Percentiles rank a stretch among this genome's conserved stretches.
These are phyloP conservation scores for Ophiocordyceps sinensis DNA, from an alignment of 2,329 filamentous ascomycete genomes.

Conservation along the genomic window DNA sequence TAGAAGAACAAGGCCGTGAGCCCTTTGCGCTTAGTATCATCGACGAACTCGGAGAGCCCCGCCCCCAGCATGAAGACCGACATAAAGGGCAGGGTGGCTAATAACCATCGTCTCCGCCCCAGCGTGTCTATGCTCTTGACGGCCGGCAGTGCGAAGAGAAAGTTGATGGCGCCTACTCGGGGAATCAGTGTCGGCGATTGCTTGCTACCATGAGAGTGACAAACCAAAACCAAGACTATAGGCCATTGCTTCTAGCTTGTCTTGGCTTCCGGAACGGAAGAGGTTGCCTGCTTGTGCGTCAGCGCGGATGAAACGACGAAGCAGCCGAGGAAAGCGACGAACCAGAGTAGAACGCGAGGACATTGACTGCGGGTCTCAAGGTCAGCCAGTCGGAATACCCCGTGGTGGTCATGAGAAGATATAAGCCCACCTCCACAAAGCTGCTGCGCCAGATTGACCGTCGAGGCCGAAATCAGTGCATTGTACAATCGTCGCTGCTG, in stretches of 20 bases:
- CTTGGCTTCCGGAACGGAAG: slow-evolving; percentile 9
- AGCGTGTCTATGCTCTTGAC: slow-evolving; percentile 18
- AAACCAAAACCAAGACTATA: slow-evolving; percentile 18
- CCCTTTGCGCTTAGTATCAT: slow-evolving; percentile 8
- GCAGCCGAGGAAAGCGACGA: slow-evolving; percentile 1
- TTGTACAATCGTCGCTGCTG: slow-evolving; percentile 15
- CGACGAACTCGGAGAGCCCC: slow-evolving; percentile 17
- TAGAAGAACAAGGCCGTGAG: slow-evolving; percentile 23
- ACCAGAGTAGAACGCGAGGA: slow-evolving; percentile 31
- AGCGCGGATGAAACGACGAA: neutral
- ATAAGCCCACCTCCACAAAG: slow-evolving; percentile 13
- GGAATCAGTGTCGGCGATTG: neutral
- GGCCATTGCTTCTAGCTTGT: slow-evolving; percentile 10
- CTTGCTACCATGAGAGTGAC: neutral
- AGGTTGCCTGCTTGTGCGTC: slow-evolving; percentile 6
- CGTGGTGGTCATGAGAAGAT: neutral
- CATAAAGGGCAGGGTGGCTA: slow-evolving; percentile 28
- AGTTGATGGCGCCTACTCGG: slow-evolving; percentile 21
- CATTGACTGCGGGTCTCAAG: slow-evolving; percentile 14
- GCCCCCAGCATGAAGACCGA: slow-evolving; percentile 24
- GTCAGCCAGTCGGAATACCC: neutral
- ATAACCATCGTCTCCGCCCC: slow-evolving; percentile 27
- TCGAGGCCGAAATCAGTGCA: slow-evolving; percentile 15
- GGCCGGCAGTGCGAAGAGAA: slow-evolving; percentile 25
- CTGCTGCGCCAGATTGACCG: slow-evolving; percentile 18